phyloP scores from a whole-genome alignment of 305 asterid genomes.

The Euphrasia arctica region DNA sequence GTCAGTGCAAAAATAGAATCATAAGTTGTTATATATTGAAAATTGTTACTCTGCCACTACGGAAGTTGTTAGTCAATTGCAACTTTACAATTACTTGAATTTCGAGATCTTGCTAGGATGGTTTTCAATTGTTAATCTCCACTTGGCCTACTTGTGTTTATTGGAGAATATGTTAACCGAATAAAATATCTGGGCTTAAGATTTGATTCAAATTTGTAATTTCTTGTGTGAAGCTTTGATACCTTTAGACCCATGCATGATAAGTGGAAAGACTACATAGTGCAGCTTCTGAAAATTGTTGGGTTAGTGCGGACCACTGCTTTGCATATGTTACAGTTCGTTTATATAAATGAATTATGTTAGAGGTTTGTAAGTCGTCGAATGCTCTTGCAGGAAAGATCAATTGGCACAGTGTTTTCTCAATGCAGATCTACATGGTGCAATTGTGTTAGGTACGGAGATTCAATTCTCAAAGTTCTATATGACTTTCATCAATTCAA shows the following conservation, averaged over 20 bases:
- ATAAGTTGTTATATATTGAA: too few species aligned
- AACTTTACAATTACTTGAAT: too few species aligned
- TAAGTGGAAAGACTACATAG: conserved; percentile 66
- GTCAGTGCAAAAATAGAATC: neutral
- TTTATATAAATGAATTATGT: conserved; percentile 4
- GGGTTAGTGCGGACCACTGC: conserved; percentile 46
- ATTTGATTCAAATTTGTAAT: too few species aligned
- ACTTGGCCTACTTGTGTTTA: neutral
- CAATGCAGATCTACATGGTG: conserved; percentile 77
- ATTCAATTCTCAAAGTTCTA: conserved; percentile 21
- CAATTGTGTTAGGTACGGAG: conserved; percentile 64
- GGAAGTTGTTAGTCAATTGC: too few species aligned
- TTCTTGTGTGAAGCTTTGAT: conserved; percentile 46
- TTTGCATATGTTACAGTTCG: conserved; percentile 15
- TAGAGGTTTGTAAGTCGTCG: conserved; percentile 8
- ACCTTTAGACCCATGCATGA: conserved; percentile 75
- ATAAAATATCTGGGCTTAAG: neutral
- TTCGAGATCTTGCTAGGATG: neutral
- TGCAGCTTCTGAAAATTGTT: conserved; percentile 52
- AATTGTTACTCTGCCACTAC: too few species aligned
- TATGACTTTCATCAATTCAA: conserved; percentile 4
- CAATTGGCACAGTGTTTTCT: conserved; percentile 71
- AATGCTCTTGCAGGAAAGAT: conserved; percentile 65
- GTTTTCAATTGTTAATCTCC: neutral
- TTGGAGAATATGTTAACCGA: neutral